A percentile compares a stretch with the other conserved stretches of the same genome.
Evolutionary conservation across 257 asterid species (phyloP).

Genomic region (Cruciata laevipes): DNA sequence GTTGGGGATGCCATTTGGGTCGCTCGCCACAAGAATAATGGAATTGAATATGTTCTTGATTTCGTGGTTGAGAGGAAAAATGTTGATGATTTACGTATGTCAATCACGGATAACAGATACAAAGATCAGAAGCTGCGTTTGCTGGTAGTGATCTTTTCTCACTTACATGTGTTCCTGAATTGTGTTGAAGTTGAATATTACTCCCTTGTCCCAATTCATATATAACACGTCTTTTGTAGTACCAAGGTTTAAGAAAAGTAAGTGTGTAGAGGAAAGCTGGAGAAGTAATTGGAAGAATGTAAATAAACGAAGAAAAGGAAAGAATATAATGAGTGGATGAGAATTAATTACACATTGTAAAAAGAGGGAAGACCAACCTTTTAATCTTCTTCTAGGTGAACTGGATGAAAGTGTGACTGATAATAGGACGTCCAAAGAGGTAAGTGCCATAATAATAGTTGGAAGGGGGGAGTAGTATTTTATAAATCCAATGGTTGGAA

Average conservation of each 20-base stretch:
- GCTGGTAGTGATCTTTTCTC: conserved; percentile 42
- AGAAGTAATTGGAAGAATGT: neutral
- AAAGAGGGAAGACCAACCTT: neutral
- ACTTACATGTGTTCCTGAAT: neutral
- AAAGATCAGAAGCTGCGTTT: conserved; percentile 91
- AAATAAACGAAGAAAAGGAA: neutral
- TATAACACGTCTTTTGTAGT: neutral
- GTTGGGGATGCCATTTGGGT: conserved; percentile 96
- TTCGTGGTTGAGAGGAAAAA: conserved; percentile 96
- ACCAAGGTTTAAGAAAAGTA: neutral
- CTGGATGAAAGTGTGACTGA: too few species aligned
- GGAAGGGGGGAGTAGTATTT: too few species aligned
- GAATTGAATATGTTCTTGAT: conserved; percentile 82
- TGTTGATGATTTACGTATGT: conserved; percentile 82
- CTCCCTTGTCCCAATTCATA: neutral
- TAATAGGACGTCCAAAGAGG: too few species aligned
- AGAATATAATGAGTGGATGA: neutral
- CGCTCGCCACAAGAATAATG: conserved; percentile 63
- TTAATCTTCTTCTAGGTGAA: too few species aligned
- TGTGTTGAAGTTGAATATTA: neutral
- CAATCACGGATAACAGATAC: conserved; percentile 89
- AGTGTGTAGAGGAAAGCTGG: neutral
- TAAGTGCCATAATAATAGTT: too few species aligned
- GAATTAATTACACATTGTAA: neutral
- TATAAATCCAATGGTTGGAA: too few species aligned